Base-by-base conservation (phyloP, 805 yeast species). In the Yarrowia deformans region DNA sequence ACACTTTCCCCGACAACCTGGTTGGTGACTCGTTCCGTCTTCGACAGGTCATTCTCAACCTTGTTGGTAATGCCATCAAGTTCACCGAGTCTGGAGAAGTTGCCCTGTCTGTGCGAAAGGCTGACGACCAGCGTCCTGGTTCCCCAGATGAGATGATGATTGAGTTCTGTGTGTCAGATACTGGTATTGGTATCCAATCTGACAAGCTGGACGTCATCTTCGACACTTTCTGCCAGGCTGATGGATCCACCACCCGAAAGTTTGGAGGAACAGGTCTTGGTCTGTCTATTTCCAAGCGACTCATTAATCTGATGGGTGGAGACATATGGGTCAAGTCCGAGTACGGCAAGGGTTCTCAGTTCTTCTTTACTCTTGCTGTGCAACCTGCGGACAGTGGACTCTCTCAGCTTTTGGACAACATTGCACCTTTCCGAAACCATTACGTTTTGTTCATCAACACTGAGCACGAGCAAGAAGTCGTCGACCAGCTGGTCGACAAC, bases 221-320 rank as follows among this genome's bases (percentile, higher is more conserved):
- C 75, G 97, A 91, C 75, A 91, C 94, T 2, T 91, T 91, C 81
- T 90, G 97, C 73, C 97, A 91, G 78, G 97, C 97, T 9, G 97
- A 91, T 79, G 97, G 97, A 50, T 90, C 97, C 6, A 91, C 97
- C 1, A 91, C 97, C 1, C 85, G 97, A 77, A 91, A 91, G 78
- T 92, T 91, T 77, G 97, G 97, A 74, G 97, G 97, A 75, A 92
- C 97, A 3, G 97, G 97, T 72, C 82, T 91, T 56, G 97, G 97
- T 18, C 82, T 91, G 69, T 90, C 96, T 2, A 91, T 91, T 77
- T 92, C 97, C 10, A 91, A 90, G 77, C 92, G 91, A 74, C 83
- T 91, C 73, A 91, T 92, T 75, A 93, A 90, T 75, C 83, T 91
- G 72, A 91, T 92, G 97, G 97, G 97, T 52, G 97, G 97, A 76